Conservation (phyloP, 2,329 filamentous ascomycete genomes). For the Ceratocystiopsis minuta region DNA sequence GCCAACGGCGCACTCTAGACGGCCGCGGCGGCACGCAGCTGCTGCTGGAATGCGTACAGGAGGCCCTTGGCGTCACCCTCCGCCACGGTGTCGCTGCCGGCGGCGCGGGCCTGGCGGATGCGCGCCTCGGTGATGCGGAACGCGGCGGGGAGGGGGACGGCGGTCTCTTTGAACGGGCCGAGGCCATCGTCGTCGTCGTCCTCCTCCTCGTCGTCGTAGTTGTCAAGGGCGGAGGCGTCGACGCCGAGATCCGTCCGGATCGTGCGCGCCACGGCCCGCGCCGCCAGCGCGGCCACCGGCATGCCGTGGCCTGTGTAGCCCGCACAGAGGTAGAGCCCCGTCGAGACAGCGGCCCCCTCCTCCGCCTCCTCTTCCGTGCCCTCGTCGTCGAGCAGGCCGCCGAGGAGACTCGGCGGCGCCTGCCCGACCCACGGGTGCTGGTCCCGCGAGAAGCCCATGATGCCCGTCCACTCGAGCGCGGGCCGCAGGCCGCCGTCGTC, state of each 20-base stretch:
- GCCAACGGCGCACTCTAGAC: no score
- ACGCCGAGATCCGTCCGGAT: constrained; percentile 20
- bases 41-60: constrained; percentile 3
- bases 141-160: constrained; percentile 12
- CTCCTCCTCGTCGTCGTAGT: constrained; percentile 9
- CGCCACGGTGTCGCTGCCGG: constrained; percentile 1
- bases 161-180: no score
- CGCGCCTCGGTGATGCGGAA: constrained; percentile 6
- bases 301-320: constrained; percentile 63
- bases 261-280: constrained; percentile 42
- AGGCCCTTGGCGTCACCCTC: constrained; percentile 2
- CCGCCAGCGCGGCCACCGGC: constrained; percentile 53
- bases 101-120: constrained; percentile 2
- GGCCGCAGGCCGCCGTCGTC: background rate
- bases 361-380: background rate
- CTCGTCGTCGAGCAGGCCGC: background rate
- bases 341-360: constrained; percentile 10
- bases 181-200: background rate
- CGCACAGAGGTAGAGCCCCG: constrained; percentile 42
- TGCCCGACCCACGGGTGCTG: constrained; percentile 51
- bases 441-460: constrained; percentile 61
- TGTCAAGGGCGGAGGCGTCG: constrained; percentile 9
- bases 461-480: constrained; percentile 51
- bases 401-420: constrained; percentile 29
- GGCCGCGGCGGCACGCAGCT: no score